Percentiles rank a stretch among this genome's conserved stretches.
Conservation (phyloP, 1,284 basidiomycete species). For the Heliocybe sulcata region DNA sequence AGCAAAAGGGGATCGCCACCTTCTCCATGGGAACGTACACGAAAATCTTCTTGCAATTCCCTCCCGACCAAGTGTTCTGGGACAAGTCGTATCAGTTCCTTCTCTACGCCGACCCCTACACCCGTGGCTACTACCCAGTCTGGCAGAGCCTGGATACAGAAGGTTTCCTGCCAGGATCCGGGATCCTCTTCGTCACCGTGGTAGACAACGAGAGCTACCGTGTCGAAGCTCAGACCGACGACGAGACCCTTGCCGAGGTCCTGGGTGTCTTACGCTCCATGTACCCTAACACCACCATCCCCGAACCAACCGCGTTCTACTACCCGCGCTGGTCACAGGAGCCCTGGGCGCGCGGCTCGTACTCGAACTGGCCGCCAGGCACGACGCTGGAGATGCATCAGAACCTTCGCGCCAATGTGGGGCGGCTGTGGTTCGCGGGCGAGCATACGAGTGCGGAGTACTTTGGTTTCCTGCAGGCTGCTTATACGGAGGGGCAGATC, state of each 20-base stretch:
- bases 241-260: slow-evolving; percentile 43
- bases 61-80: slow-evolving; percentile 31
- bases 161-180: slow-evolving; percentile 52
- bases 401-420: slow-evolving; percentile 50
- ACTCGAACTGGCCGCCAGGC: slow-evolving; percentile 61
- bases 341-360: slow-evolving; percentile 56
- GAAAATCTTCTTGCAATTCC: slow-evolving; percentile 65
- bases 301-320: slow-evolving; percentile 43
- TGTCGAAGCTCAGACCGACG: slow-evolving; percentile 46
- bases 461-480: slow-evolving; percentile 31
- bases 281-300: slow-evolving; percentile 47
- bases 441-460: slow-evolving; percentile 54
- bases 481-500: background rate
- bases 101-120: slow-evolving; percentile 53
- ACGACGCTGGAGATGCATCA: slow-evolving; percentile 45
- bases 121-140: slow-evolving; percentile 59
- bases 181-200: slow-evolving; percentile 59
- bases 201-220: slow-evolving; percentile 24
- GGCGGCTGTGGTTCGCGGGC: slow-evolving; percentile 55
- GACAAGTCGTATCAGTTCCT: slow-evolving; percentile 34
- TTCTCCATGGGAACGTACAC: slow-evolving; percentile 63
- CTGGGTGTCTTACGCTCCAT: slow-evolving; percentile 48
- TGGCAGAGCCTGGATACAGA: slow-evolving; percentile 65
- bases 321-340: slow-evolving; percentile 51
- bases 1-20: slow-evolving; percentile 57